Evolutionary conservation across 1,284 basidiomycete species (phyloP), one percentile per base, ranked within the genome.

Genomic region (Lentinus polychrous): DNA sequence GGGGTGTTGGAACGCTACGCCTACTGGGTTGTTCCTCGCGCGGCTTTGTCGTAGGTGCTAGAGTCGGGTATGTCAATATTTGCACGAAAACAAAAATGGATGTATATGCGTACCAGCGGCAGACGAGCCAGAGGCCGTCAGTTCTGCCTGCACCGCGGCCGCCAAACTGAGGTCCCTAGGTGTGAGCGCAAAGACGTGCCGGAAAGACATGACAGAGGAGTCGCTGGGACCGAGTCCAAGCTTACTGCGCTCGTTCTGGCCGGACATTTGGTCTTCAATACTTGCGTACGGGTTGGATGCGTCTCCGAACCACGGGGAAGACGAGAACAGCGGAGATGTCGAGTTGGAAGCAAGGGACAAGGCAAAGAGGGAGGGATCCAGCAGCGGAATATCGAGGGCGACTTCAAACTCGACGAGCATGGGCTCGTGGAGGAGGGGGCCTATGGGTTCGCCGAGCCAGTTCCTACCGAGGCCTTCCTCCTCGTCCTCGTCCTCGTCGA

Each of bases 371-470:
- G 39, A 8, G 14, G 39, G 39, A 17, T 41, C 24, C 2, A 35
- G 11, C 7, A 42, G 17, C 10, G 46, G 41, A 3, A 17, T 20
- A 12, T 14, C 22, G n/a, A 34, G 41, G 4, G 33, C 50, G 49
- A 65, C 54, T 55, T 65, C 61, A 52, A 57, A 65, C 54, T 63
- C 59, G 52, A 62, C 36, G 44, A 57, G 46, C 46, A 52, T 35
- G 31, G 59, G 58, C 40, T 51, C 35, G 48, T 61, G 52, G 27
- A 33, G 50, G 45, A 63, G 58, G 3, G 63, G 63, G 1, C 63
- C 63, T 46, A 63, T 56, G 46, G 56, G 55, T 47, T 62, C 57
- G 15, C 59, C 60, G 38, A 53, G 52, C 14, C 56, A 51, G 41
- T 57, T 57, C 18, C 53, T 50, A 47, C 55, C 52, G 22, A 52